Conservation (phyloP, 2,329 filamentous ascomycete genomes). For the Colletotrichum siamense region DNA sequence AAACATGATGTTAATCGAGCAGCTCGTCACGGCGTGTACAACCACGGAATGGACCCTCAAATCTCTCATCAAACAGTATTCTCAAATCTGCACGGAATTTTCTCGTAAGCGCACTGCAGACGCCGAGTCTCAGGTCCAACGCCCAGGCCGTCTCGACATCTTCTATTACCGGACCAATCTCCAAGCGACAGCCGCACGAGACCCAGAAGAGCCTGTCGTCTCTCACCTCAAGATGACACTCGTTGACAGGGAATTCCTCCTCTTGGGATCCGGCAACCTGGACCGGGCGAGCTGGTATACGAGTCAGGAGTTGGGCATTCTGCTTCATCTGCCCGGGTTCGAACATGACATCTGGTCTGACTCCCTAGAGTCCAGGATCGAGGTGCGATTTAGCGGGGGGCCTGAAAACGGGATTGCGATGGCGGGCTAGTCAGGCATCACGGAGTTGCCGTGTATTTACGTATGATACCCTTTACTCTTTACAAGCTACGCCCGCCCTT, state of each 20-base stretch:
- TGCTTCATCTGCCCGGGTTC: constrained; percentile 53
- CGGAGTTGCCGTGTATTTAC: neutral
- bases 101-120: constrained; percentile 26
- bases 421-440: constrained; percentile 6
- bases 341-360: constrained; percentile 42
- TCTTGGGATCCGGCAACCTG: constrained; percentile 83
- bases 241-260: constrained; percentile 69
- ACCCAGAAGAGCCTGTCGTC: constrained; percentile 67
- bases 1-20: constrained; percentile 78
- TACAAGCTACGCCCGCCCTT: neutral
- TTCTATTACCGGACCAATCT: constrained; percentile 60
- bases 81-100: constrained; percentile 28
- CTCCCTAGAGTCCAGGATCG: constrained; percentile 40
- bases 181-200: constrained; percentile 22
- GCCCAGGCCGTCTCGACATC: constrained; percentile 58
- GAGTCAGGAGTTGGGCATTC: constrained; percentile 80
- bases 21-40: constrained; percentile 79
- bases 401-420: neutral
- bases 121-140: constrained; percentile 47
- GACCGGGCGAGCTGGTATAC: constrained; percentile 88
- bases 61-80: constrained; percentile 62
- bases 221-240: constrained; percentile 81
- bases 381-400: constrained; percentile 26
- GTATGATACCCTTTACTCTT: constrained; percentile 1
- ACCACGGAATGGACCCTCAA: constrained; percentile 71